phyloP scores from a whole-genome alignment of 148 eudicot genomes.

The Arbutus unedo region DNA sequence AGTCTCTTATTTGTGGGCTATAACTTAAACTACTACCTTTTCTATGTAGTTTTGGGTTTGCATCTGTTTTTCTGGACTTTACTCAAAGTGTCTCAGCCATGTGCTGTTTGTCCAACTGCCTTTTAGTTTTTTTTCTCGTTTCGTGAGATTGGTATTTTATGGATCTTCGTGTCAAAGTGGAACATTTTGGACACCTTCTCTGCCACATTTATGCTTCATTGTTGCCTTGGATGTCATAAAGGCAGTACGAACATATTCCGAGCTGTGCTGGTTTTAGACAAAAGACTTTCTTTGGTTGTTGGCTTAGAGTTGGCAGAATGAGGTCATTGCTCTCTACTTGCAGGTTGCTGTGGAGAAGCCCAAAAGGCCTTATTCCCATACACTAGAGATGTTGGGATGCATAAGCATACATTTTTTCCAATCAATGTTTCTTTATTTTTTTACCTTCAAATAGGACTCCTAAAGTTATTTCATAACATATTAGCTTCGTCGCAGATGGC shows the following conservation, averaged over 20 bases:
- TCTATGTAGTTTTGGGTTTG: not conserved
- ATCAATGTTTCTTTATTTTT: not conserved
- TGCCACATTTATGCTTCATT: not conserved
- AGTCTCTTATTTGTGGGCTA: not conserved
- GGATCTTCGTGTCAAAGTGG: not conserved
- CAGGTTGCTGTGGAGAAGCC: not conserved
- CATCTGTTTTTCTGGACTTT: not conserved
- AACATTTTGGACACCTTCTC: not conserved
- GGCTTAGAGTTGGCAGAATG: not conserved
- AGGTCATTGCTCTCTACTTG: not conserved
- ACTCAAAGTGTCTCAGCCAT: not conserved
- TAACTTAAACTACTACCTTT: not conserved
- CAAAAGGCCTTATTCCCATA: not conserved
- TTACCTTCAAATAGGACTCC: no score
- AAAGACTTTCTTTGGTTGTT: not conserved
- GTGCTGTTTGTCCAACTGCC: not conserved
- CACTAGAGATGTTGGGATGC: not conserved
- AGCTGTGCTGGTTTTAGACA: not conserved
- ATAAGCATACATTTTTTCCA: not conserved
- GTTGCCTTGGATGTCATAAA: slow-evolving; percentile 1
- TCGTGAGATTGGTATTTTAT: not conserved
- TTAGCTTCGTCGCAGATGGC: not conserved
- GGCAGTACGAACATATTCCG: not conserved
- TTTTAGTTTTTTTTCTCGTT: not conserved
- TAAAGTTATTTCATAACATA: not conserved